These are phyloP conservation scores for Erodium moschatum DNA, from an alignment of 441 rosid species.

Conservation along the genomic window DNA sequence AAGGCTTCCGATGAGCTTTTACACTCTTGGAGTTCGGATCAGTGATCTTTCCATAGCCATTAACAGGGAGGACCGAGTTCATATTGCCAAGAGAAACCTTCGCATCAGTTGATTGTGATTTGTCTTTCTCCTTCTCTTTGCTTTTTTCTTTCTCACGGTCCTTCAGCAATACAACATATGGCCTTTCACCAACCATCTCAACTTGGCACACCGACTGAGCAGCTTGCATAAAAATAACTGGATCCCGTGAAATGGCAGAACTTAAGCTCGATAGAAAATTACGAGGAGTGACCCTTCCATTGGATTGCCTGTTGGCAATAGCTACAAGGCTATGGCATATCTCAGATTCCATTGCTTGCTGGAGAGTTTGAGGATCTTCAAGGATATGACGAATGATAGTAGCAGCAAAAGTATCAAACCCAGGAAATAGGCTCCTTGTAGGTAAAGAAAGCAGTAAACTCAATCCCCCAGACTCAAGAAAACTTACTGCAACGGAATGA, in stretches of 20 bases:
- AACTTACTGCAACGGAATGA: conserved; percentile 72
- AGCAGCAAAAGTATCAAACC: conserved; percentile 84
- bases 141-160: conserved; percentile 77
- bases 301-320: conserved; percentile 77
- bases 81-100: conserved; percentile 23
- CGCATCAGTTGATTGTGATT: conserved; percentile 21
- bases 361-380: conserved; percentile 96
- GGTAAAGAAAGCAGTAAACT: conserved; percentile 74
- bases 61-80: neutral
- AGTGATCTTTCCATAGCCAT: conserved; percentile 34
- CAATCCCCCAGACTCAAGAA: conserved; percentile 81
- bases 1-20: conserved; percentile 66
- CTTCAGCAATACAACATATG: conserved; percentile 72
- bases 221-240: conserved; percentile 71
- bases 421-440: conserved; percentile 78
- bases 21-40: conserved; percentile 58
- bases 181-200: conserved; percentile 96
- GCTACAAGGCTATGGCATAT: conserved; percentile 75
- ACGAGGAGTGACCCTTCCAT: conserved; percentile 76
- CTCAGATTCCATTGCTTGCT: conserved; percentile 99
- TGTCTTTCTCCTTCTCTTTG: conserved; percentile 67
- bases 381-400: conserved; percentile 85
- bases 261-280: conserved; percentile 63
- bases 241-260: conserved; percentile 86
- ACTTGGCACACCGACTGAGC: conserved; percentile 79